Base-by-base conservation (phyloP, 805 yeast genomes). In the Tetrapisispora taiwanensis region DNA sequence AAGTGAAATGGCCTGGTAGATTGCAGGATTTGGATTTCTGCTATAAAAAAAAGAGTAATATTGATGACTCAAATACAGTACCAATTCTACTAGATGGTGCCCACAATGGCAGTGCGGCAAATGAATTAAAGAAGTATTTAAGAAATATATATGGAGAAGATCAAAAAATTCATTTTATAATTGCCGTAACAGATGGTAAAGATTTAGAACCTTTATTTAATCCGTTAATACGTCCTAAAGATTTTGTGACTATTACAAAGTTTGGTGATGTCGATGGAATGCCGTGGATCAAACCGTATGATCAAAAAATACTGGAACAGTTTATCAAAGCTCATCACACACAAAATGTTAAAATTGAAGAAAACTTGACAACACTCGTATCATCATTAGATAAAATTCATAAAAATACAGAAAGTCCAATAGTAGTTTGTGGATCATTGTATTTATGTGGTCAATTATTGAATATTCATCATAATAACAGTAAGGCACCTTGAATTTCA, bases 1-100 rank as follows among this genome's bases (percentile, higher is more conserved):
- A 51, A 0, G 80, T 88, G 0, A 49, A 52, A 8, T 89, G 97
- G 97, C 95, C 95, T 0, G 97, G 97, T 1, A 67, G 98, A 48
- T 65, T 92, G 42, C 95, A 92, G 54, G 48, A 57, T 26, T 26
- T 76, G 13, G 47, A 62, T 4, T 52, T 70, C n/a, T 50, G 55
- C 7, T 52, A 58, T 13, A n/a, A n/a, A n/a, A n/a, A n/a, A n/a
- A n/a, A n/a, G n/a, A n/a, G n/a, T n/a, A n/a, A n/a, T n/a, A n/a
- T n/a, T n/a, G n/a, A n/a, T n/a, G n/a, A n/a, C n/a, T n/a, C n/a
- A n/a, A n/a, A 42, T 1, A 52, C 49, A 7, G 41, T 60, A 2
- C 51, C 59, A 1, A 42, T 70, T 0, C 62, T 92, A 4, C 55
- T 92, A 2, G 97, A 90, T 64, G 97, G 97, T 2, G 97, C 97